Conservation (phyloP, 2,329 filamentous ascomycete species). For the Aspergillus fischeri region DNA sequence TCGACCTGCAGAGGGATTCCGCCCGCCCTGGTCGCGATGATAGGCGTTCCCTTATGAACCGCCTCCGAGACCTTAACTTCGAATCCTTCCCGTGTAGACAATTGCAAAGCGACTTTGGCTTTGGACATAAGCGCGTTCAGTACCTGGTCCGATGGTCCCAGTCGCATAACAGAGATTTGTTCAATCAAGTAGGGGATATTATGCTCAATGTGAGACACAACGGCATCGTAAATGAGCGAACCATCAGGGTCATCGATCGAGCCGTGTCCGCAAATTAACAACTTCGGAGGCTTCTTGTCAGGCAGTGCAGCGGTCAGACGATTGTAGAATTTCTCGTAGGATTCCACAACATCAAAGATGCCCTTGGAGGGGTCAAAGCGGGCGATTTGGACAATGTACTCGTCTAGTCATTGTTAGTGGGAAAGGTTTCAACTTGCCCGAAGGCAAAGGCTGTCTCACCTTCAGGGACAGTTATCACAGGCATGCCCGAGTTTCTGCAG, state of each 20-base stretch:
- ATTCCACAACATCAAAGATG: slow-evolving; percentile 70
- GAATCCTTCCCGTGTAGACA: slow-evolving; percentile 78
- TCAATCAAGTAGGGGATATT: slow-evolving; percentile 59
- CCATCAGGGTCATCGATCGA: slow-evolving; percentile 79
- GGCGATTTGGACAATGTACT: slow-evolving; percentile 76
- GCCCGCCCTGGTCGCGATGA: slow-evolving; percentile 72
- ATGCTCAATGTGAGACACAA: slow-evolving; percentile 62
- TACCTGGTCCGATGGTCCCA: slow-evolving; percentile 74
- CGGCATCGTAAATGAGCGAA: slow-evolving; percentile 66
- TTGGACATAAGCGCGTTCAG: slow-evolving; percentile 72
- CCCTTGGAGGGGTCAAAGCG: slow-evolving; percentile 82
- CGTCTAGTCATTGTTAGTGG: slow-evolving; percentile 49
- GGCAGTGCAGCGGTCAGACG: slow-evolving; percentile 50
- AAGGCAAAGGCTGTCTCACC: slow-evolving; percentile 15
- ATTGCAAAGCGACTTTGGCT: slow-evolving; percentile 69
- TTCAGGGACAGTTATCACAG: slow-evolving; percentile 37
- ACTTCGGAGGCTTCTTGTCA: slow-evolving; percentile 58
- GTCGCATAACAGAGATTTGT: slow-evolving; percentile 70
- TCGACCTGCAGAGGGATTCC: slow-evolving; percentile 77
- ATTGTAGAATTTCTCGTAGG: slow-evolving; percentile 67
- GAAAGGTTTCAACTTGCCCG: slow-evolving; percentile 31
- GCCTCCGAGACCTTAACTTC: slow-evolving; percentile 85
- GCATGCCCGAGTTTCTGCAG: slow-evolving; percentile 53
- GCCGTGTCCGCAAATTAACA: slow-evolving; percentile 73
- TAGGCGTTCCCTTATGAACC: slow-evolving; percentile 71